Conservation (phyloP, 1,284 basidiomycete genomes). For the Stereum hirsutum region DNA sequence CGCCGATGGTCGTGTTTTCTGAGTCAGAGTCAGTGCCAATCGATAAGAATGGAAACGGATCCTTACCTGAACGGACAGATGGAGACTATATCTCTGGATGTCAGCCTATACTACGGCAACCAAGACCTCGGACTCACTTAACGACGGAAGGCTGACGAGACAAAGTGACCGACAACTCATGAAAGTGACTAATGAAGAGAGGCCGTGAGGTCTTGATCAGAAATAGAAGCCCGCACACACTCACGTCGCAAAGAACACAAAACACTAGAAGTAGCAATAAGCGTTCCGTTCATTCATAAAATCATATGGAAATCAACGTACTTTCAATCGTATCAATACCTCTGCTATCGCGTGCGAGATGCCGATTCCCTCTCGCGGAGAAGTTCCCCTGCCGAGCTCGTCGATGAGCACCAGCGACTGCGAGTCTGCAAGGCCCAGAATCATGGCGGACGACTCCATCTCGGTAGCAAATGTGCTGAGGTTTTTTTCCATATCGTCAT, state of each 20-base stretch:
- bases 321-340: constrained; percentile 68
- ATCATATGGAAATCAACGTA: constrained; percentile 18
- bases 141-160: constrained; percentile 63
- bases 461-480: constrained; percentile 91
- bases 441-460: constrained; percentile 87
- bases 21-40: constrained; percentile 7
- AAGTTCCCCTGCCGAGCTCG: constrained; percentile 86
- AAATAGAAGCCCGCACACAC: neutral
- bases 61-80: constrained; percentile 72
- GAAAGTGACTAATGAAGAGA: constrained; percentile 50
- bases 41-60: constrained; percentile 1
- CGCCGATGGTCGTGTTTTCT: constrained; percentile 44
- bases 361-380: constrained; percentile 80
- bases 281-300: too few relatives aligned
- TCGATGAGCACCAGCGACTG: constrained; percentile 80
- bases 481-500: constrained; percentile 82
- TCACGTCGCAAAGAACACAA: constrained; percentile 82
- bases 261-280: constrained; percentile 37
- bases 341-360: constrained; percentile 92
- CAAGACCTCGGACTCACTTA: constrained; percentile 40
- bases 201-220: neutral
- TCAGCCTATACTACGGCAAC: neutral
- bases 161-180: constrained; percentile 61
- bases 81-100: constrained; percentile 42
- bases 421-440: constrained; percentile 71